A percentile compares a stretch with the other conserved stretches of the same genome.
Conservation (phyloP, 1,284 basidiomycete species). For the Erythrobasidium hasegawianum region DNA sequence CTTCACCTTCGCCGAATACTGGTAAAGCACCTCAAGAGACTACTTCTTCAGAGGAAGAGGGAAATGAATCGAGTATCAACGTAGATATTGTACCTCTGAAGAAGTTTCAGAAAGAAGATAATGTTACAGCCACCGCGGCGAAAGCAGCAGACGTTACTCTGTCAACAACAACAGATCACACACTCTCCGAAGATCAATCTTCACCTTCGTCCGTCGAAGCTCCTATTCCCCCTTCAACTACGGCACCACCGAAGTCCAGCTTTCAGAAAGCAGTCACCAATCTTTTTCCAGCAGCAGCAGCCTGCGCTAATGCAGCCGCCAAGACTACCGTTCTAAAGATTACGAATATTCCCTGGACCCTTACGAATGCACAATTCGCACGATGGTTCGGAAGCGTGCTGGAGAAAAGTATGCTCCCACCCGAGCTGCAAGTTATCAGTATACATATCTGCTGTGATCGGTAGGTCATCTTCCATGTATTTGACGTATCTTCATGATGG, state of each 20-base stretch:
- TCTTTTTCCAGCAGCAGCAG: not conserved
- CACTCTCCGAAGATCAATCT: not conserved
- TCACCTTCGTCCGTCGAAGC: not conserved
- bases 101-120: not conserved
- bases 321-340: slow-evolving; percentile 10
- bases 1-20: not conserved
- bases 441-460: slow-evolving; percentile 31
- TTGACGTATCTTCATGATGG: no score
- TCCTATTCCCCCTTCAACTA: not conserved
- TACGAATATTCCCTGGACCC: slow-evolving; percentile 18
- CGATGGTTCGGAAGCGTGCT: slow-evolving; percentile 16
- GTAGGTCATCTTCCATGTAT: slow-evolving; percentile 7
- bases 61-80: no score
- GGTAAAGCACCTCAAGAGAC: not conserved
- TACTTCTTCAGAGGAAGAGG: not conserved
- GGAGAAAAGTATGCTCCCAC: slow-evolving; percentile 5
- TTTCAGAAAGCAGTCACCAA: not conserved
- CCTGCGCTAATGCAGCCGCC: not conserved
- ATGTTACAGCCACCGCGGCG: not conserved
- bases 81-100: not conserved
- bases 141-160: not conserved
- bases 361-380: not conserved
- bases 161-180: not conserved
- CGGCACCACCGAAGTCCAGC: not conserved
- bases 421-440: slow-evolving; percentile 6